Percentiles rank a stretch among this genome's conserved stretches.
Evolutionary conservation across 1,284 basidiomycete species (phyloP).

Genomic region (Leccinum subrobustum): DNA sequence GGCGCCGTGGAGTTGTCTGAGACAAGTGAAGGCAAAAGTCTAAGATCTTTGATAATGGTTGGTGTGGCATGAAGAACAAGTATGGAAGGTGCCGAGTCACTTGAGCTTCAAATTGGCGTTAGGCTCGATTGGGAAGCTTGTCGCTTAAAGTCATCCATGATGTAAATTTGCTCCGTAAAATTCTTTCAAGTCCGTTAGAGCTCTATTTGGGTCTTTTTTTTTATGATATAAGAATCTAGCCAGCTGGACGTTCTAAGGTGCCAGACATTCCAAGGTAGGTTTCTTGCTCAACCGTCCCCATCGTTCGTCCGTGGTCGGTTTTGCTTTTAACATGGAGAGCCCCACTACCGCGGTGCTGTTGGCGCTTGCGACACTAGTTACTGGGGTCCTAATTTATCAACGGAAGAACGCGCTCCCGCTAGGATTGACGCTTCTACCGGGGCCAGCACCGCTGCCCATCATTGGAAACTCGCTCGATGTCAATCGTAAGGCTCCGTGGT

Average conservation of each 20-base stretch:
- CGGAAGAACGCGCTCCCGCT: neutral
- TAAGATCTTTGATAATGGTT: too few species aligned
- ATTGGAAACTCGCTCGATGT: slow-evolving; percentile 5
- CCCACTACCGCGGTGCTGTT: neutral
- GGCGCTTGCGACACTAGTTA: neutral
- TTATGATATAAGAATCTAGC: neutral
- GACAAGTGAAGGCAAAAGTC: neutral
- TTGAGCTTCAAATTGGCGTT: neutral
- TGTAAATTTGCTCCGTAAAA: neutral
- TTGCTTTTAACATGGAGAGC: neutral
- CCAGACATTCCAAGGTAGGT: neutral
- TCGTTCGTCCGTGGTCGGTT: neutral
- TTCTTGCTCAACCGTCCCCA: neutral
- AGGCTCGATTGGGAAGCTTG: neutral
- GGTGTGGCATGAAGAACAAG: too few species aligned
- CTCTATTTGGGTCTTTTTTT: neutral
- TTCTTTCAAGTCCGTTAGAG: neutral
- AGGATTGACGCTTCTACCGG: slow-evolving; percentile 8
- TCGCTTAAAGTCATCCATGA: neutral
- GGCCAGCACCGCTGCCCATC: slow-evolving; percentile 6
- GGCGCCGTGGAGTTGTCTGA: neutral
- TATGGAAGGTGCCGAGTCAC: neutral
- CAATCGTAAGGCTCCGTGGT: slow-evolving; percentile 3
- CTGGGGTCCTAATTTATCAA: neutral
- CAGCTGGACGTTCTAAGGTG: neutral